phyloP scores from a whole-genome alignment of 1,139 yeast species.

The Torulaspora globosa region DNA sequence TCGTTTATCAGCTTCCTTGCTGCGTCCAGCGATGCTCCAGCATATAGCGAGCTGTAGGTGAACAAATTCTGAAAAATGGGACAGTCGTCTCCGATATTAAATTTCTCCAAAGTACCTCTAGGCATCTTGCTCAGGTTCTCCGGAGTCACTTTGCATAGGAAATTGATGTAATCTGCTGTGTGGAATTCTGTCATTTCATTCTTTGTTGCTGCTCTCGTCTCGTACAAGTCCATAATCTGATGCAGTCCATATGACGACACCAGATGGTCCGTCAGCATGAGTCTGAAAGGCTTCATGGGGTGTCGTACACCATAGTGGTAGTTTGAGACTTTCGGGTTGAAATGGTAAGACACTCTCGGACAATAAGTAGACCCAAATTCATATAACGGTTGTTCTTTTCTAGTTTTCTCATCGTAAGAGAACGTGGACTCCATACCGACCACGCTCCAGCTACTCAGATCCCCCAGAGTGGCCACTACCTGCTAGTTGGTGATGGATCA shows the following conservation, averaged over 20 bases:
- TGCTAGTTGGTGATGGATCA: not conserved
- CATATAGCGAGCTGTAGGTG: constrained; percentile 78
- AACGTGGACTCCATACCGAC: constrained; percentile 35
- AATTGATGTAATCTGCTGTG: constrained; percentile 81
- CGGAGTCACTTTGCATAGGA: constrained; percentile 76
- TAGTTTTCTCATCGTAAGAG: constrained; percentile 53
- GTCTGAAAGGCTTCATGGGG: constrained; percentile 97
- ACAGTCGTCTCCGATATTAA: constrained; percentile 95
- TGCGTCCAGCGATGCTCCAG: constrained; percentile 94
- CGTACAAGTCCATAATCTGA: constrained; percentile 84
- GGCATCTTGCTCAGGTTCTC: constrained; percentile 62
- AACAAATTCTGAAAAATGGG: constrained; percentile 95
- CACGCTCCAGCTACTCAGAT: not conserved
- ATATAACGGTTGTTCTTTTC: constrained; percentile 55
- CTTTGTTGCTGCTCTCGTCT: constrained; percentile 75
- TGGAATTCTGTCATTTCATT: constrained; percentile 80
- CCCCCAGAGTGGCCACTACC: not conserved
- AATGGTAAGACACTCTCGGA: constrained; percentile 78
- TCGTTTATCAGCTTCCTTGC: constrained; percentile 77
- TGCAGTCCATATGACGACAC: constrained; percentile 81
- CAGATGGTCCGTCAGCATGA: constrained; percentile 90
- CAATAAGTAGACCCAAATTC: constrained; percentile 42
- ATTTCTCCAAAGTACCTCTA: constrained; percentile 57
- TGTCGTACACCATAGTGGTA: constrained; percentile 90
- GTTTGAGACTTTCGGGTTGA: constrained; percentile 73